Evolutionary conservation across 1,284 basidiomycete genomes (phyloP).

Genomic region (Tylopilus sp.): DNA sequence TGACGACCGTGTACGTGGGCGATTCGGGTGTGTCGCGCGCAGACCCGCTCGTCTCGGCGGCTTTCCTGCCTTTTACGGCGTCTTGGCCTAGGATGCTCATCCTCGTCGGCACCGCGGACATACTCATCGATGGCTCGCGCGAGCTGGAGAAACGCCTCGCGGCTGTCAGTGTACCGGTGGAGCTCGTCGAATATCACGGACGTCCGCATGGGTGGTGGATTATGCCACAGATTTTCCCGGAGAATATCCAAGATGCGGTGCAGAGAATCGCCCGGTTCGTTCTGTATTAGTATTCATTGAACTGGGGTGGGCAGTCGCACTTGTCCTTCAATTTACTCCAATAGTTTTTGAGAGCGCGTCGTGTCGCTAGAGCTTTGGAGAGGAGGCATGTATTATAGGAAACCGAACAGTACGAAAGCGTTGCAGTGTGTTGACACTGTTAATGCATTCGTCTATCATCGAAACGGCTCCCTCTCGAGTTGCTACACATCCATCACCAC

Average conservation of each 20-base stretch:
- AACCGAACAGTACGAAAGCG: too few species aligned
- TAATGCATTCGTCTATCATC: too few species aligned
- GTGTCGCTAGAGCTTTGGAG: too few species aligned
- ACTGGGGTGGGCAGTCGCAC: too few species aligned
- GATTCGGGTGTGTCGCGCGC: conserved; percentile 6
- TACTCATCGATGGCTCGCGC: conserved; percentile 9
- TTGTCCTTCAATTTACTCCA: too few species aligned
- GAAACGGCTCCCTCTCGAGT: too few species aligned
- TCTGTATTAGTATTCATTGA: background rate
- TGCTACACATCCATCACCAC: too few species aligned
- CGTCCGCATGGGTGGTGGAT: conserved; percentile 27
- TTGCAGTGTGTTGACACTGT: too few species aligned
- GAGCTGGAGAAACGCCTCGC: conserved; percentile 9
- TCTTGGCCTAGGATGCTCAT: conserved; percentile 28
- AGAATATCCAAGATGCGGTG: conserved; percentile 12
- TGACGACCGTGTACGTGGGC: conserved; percentile 11
- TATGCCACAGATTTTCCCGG: conserved; percentile 17
- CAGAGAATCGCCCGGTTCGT: conserved; percentile 19
- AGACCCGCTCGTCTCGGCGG: conserved; percentile 22
- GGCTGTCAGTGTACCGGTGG: conserved; percentile 3
- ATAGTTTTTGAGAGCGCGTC: too few species aligned
- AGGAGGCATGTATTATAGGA: too few species aligned
- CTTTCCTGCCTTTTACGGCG: conserved; percentile 13
- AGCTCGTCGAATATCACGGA: conserved; percentile 27
- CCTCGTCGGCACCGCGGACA: conserved; percentile 22